Evolutionary conservation across 768 basidiomycete species (phyloP), one percentile per base, ranked within the genome.

Genomic region (Lentinula sp.): DNA sequence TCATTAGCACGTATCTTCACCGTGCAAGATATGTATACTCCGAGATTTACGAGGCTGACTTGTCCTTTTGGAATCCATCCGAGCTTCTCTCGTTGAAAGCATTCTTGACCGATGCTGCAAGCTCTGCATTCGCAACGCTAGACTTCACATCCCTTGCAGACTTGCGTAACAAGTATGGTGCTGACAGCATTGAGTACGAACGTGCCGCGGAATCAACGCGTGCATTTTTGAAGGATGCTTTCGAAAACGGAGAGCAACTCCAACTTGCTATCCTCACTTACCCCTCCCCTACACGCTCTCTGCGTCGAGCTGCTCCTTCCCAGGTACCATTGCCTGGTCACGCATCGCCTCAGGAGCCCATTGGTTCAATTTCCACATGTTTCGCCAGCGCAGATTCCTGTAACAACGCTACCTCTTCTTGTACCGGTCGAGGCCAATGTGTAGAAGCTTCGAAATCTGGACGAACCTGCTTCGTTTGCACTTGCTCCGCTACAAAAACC

Each of bases 371-470:
- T 34, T 82, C 86, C 13, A 81, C 84, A 5, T 94, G 92, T 74
- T 86, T 84, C 68, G 66, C 74, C 2, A 78, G 81, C 23, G 70
- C 72, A 18, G 78, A 83, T 23, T 70, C 76, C 1, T 94, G 92
- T 70, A 73, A 68, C 31, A 84, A 87, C 64, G 76, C 76, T 53
- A 94, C 92, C 6, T 76, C 75, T 52, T 67, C 76, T 23, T 94
- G 92, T 70, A 88, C 87, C 7, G 87, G 87, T 8, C 79, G 84
- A 53, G 92, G 92, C 0, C 67, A 81, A 63, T 94, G 92, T 65
- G 77, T 81, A 16, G 70, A 77, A 59, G 83, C 83, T 34, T 82
- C 75, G 51, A 86, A 84, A 65, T 81, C 83, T 4, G 89, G 87
- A 11, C 72, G 76, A 15, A 79, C 77, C 18, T 83, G 82, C 66